Conservation (phyloP, 1,284 basidiomycete genomes). For the Stygiomarasmius scandens region DNA sequence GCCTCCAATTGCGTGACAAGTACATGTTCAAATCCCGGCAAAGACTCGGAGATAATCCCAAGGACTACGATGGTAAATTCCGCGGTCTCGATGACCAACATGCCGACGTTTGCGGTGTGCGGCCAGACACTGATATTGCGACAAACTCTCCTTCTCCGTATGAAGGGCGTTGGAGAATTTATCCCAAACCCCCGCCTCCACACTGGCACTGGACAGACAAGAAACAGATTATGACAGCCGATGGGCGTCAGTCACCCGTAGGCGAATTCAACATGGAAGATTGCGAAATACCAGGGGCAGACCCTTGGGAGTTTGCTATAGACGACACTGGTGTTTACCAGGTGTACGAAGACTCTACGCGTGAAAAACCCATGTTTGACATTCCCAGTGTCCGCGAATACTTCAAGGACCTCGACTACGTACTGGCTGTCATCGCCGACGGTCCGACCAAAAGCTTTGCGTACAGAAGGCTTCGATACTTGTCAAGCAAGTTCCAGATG, state of each 20-base stretch:
- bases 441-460: conserved; percentile 97
- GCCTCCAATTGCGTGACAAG: conserved; percentile 89
- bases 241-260: conserved; percentile 35
- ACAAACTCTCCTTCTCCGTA: conserved; percentile 30
- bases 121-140: conserved; percentile 56
- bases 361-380: conserved; percentile 66
- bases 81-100: conserved; percentile 58
- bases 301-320: conserved; percentile 68
- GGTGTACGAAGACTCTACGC: conserved; percentile 57
- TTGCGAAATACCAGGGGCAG: conserved; percentile 70
- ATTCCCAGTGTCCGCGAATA: conserved; percentile 92
- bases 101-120: conserved; percentile 69
- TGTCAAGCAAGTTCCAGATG: conserved; percentile 96
- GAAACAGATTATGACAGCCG: conserved; percentile 50
- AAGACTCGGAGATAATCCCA: conserved; percentile 88
- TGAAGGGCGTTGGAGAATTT: conserved; percentile 78
- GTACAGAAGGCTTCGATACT: conserved; percentile 89
- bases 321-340: conserved; percentile 90
- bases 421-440: conserved; percentile 85
- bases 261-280: conserved; percentile 70
- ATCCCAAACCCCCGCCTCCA: conserved; percentile 88
- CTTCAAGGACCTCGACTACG: conserved; percentile 94
- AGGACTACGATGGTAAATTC: conserved; percentile 83
- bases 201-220: conserved; percentile 87
- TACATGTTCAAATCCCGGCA: conserved; percentile 87